phyloP scores from a whole-genome alignment of 2,329 filamentous ascomycete genomes.

The Diaporthe ampelina region DNA sequence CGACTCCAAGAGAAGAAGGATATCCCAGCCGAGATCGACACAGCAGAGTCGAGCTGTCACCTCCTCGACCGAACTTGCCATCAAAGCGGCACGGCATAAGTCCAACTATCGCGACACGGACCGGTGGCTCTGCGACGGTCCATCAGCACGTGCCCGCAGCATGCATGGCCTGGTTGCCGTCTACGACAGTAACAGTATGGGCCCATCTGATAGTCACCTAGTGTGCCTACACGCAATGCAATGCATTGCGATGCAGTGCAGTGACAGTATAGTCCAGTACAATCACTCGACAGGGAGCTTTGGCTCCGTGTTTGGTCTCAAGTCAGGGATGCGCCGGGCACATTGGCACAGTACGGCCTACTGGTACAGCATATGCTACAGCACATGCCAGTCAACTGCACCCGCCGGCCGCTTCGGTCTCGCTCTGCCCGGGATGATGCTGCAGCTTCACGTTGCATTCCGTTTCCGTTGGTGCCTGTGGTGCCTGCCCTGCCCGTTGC shows the following conservation, averaged over 20 bases:
- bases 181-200: not conserved
- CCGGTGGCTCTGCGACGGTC: slow-evolving; percentile 8
- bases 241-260: not conserved
- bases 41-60: slow-evolving; percentile 3
- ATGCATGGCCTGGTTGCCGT: not conserved
- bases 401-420: slow-evolving; percentile 18
- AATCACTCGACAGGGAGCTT: slow-evolving; percentile 12
- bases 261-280: not conserved
- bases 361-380: not conserved
- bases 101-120: slow-evolving; percentile 16
- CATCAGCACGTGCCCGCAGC: slow-evolving; percentile 19
- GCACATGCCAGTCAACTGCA: slow-evolving; percentile 8
- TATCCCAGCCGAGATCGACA: slow-evolving; percentile 29
- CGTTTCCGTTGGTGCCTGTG: slow-evolving; percentile 21
- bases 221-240: slow-evolving; percentile 4
- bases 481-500: not conserved
- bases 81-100: not conserved
- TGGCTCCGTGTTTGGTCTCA: slow-evolving; percentile 25
- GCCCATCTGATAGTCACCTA: not conserved
- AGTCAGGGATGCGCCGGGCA: slow-evolving; percentile 6
- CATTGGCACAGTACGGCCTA: too few species aligned
- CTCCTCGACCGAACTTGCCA: not conserved
- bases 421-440: slow-evolving; percentile 21
- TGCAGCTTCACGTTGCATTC: slow-evolving; percentile 31
- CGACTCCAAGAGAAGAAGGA: not conserved